Conservation (phyloP, 164 flowering plant species). For the Vitis vinifera region ASM3070453v1 NC_081813.1:20371501-20372000, state of each 20-base stretch:
- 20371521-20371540: too few relatives aligned
- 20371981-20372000: constrained; percentile 1
- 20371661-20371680: neutral
- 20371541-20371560: too few relatives aligned
- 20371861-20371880: constrained; percentile 15
- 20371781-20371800: constrained; percentile 3
- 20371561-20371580: too few relatives aligned
- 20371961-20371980: neutral
- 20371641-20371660: too few relatives aligned
- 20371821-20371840: constrained; percentile 9
- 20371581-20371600: too few relatives aligned
- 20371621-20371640: too few relatives aligned
- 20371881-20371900: constrained; percentile 12
- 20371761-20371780: constrained; percentile 8
- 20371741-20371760: constrained; percentile 3
- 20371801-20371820: constrained; percentile 7
- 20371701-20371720: constrained; percentile 7
- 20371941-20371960: constrained; percentile 1
- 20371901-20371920: neutral
- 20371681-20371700: constrained; percentile 6
- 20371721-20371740: neutral
- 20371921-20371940: neutral
- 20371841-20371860: neutral
- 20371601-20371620: too few relatives aligned
- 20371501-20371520: too few relatives aligned